These are phyloP conservation scores for Raddia distichophylla DNA, from an alignment of 176 grass and related monocot genomes.

Conservation along the genomic window DNA sequence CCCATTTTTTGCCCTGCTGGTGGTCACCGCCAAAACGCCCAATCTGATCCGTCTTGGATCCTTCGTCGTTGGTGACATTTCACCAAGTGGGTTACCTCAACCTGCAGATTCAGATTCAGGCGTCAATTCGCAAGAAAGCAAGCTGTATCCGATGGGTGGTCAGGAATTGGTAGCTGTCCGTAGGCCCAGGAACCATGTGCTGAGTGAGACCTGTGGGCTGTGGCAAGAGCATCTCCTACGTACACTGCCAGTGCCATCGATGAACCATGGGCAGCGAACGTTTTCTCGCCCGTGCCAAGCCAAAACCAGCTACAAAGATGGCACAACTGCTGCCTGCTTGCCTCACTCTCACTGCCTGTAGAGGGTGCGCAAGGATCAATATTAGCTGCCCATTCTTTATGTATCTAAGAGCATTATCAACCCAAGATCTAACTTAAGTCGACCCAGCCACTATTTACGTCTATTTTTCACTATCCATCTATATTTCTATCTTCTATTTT, in stretches of 20 bases:
- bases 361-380: no score
- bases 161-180: slow-evolving; percentile 2
- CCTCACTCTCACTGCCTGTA: background rate
- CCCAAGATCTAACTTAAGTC: no score
- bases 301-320: background rate
- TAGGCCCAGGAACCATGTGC: background rate
- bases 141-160: background rate
- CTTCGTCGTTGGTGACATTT: background rate
- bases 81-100: no score
- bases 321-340: background rate
- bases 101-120: no score
- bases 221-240: background rate
- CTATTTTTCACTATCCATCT: no score
- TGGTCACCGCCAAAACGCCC: background rate
- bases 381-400: no score
- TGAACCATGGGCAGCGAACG: background rate
- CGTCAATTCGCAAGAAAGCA: background rate
- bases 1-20: background rate
- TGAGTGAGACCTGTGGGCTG: background rate
- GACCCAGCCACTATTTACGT: no score
- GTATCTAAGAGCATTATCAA: no score
- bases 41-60: no score
- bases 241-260: background rate
- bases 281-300: background rate
- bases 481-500: no score